Base-by-base conservation (phyloP, 2,329 filamentous ascomycete genomes). In the Monilinia fructigena region DNA sequence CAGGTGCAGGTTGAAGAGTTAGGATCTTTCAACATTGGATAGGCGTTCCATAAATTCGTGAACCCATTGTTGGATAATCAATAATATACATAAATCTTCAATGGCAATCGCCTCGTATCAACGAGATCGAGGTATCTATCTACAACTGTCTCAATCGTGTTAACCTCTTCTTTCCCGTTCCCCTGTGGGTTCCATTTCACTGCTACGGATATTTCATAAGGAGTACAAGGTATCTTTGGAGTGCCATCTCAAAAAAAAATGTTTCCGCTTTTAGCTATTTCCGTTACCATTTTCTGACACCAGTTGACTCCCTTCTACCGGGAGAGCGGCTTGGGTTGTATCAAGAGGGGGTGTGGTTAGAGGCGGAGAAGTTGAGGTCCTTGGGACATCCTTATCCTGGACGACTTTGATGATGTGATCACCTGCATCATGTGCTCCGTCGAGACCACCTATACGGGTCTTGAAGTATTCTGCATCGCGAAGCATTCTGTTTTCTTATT, bases 381-480 rank as follows among this genome's bases (percentile, higher is more conserved):
- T 71, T 12, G 70, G 70, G 18, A 72, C 66, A 5, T 47, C 63
- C 77, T 91, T 93, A 16, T 82, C 79, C 66, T 84, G 84, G 65
- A 90, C 72, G 5, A 92, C 83, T 26, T 85, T 83, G 16, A 88
- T 78, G 6, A 97, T 82, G 69, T 88, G 83, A 47, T 89, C 84
- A 40, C 90, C 91, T 3, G 91, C 82, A 70, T 93, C 88, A 12
- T 85, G 88, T 50, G 86, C 84, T 3, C 86, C 88, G 60, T 90
- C 86, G 40, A 91, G 82, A 72, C 86, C 86, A 68, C 83, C 82
- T 23, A 91, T 80, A 67, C 83, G 84, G 0, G 81, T 78, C 62
- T 86, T 84, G 73, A 91, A 88, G 69, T 83, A 81, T 72, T 89
- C 83, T 11, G 83, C 85, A 74, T 91, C 89, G 52, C 82, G 82